Conservation (phyloP, 1,139 yeast genomes). For the Candida buenavistaensis region DNA sequence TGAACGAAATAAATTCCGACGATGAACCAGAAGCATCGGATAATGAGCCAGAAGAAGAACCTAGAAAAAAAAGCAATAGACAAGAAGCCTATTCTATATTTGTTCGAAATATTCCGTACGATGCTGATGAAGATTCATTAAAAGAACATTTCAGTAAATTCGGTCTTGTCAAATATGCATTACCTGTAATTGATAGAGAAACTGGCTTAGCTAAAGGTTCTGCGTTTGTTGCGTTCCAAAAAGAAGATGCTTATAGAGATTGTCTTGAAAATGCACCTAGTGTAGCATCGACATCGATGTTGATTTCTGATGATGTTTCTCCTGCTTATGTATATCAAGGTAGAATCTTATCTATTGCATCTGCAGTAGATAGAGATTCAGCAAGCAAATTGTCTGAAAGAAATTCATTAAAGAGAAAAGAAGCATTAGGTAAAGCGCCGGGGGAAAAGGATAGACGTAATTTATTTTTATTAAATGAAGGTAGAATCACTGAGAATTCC, state of each 20-base stretch:
- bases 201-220: slow-evolving; percentile 92
- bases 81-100: slow-evolving; percentile 74
- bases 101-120: slow-evolving; percentile 92
- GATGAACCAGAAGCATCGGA: slow-evolving; percentile 25
- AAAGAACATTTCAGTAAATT: slow-evolving; percentile 72
- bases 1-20: slow-evolving; percentile 30
- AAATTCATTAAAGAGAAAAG: slow-evolving; percentile 72
- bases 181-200: slow-evolving; percentile 85
- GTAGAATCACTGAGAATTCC: slow-evolving; percentile 81
- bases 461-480: slow-evolving; percentile 85
- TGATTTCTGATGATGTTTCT: slow-evolving; percentile 89
- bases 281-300: slow-evolving; percentile 70
- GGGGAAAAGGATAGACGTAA: slow-evolving; percentile 82
- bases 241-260: slow-evolving; percentile 58
- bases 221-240: slow-evolving; percentile 85
- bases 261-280: slow-evolving; percentile 82
- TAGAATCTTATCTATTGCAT: slow-evolving; percentile 76
- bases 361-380: slow-evolving; percentile 86
- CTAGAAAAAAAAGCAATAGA: slow-evolving; percentile 49
- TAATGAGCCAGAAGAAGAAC: slow-evolving; percentile 28
- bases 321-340: slow-evolving; percentile 92
- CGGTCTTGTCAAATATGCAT: slow-evolving; percentile 88
- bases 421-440: slow-evolving; percentile 76
- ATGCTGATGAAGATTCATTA: slow-evolving; percentile 79
- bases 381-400: slow-evolving; percentile 76